Percentiles rank a stretch among this genome's conserved stretches.
Evolutionary conservation across 768 basidiomycete genomes (phyloP).

Genomic region (Tricholoma terreum): DNA sequence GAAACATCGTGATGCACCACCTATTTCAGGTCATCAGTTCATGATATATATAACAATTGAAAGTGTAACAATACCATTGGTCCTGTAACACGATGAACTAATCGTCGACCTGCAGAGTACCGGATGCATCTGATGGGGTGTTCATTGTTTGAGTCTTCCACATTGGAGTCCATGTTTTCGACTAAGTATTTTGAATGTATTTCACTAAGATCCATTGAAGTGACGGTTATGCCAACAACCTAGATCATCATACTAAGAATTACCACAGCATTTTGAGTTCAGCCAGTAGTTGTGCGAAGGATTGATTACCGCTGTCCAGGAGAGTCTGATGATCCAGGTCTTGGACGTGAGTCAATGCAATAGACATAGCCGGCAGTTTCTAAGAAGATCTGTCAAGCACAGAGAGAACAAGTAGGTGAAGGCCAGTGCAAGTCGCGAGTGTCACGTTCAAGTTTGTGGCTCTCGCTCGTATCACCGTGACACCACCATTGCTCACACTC

Average conservation of each 20-base stretch:
- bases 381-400: background rate
- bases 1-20: background rate
- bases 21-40: background rate
- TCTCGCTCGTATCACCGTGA: background rate
- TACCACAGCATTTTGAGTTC: background rate
- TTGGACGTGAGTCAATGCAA: background rate
- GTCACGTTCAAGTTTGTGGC: background rate
- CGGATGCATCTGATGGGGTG: background rate
- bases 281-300: background rate
- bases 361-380: too few species aligned
- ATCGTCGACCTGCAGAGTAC: background rate
- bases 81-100: background rate
- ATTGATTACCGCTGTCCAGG: background rate
- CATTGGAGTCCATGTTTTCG: background rate
- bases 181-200: background rate
- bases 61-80: background rate
- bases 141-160: background rate
- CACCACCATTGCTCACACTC: background rate
- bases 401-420: background rate
- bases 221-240: background rate
- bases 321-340: background rate
- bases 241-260: background rate
- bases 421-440: background rate
- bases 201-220: background rate
- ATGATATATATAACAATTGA: background rate